Percentiles rank a stretch among this genome's conserved stretches.
Evolutionary conservation across 768 basidiomycete genomes (phyloP).

Genomic region (Rhodosporidiobolus sp.): DNA sequence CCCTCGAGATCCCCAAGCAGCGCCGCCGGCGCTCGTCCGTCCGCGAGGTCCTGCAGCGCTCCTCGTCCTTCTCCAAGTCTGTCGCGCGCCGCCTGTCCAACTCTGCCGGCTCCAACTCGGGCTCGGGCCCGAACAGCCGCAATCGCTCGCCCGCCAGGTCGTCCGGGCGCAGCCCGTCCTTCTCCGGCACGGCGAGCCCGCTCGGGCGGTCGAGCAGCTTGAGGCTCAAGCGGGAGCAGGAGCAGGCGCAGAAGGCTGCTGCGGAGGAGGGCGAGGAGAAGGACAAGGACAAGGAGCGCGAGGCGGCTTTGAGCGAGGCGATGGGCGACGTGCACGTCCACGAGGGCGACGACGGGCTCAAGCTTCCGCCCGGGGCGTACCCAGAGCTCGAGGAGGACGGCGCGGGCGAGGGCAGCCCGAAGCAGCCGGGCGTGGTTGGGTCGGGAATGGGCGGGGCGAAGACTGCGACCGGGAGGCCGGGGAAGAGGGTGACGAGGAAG

Average conservation of each 20-base stretch:
- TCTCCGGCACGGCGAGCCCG: not conserved
- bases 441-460: not conserved
- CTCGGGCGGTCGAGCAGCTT: not conserved
- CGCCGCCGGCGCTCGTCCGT: not conserved
- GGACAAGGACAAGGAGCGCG: too few relatives aligned
- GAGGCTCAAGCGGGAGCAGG: not conserved
- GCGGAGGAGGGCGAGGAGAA: not conserved
- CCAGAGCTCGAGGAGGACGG: not conserved
- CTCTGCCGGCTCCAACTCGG: not conserved
- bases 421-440: not conserved
- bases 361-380: not conserved
- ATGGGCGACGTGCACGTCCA: not conserved
- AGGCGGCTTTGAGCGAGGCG: too few relatives aligned
- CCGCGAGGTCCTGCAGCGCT: conserved; percentile 3
- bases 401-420: too few relatives aligned
- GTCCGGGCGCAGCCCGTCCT: not conserved
- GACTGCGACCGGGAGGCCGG: not conserved
- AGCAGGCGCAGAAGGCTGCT: not conserved
- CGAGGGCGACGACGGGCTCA: not conserved
- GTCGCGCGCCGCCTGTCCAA: conserved; percentile 4
- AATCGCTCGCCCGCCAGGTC: too few relatives aligned
- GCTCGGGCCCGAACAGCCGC: too few relatives aligned
- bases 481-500: conserved; percentile 8
- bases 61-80: conserved; percentile 3
- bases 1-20: too few relatives aligned